Base-by-base conservation (phyloP, 257 asterid species). In the Petunia axillaris region DNA sequence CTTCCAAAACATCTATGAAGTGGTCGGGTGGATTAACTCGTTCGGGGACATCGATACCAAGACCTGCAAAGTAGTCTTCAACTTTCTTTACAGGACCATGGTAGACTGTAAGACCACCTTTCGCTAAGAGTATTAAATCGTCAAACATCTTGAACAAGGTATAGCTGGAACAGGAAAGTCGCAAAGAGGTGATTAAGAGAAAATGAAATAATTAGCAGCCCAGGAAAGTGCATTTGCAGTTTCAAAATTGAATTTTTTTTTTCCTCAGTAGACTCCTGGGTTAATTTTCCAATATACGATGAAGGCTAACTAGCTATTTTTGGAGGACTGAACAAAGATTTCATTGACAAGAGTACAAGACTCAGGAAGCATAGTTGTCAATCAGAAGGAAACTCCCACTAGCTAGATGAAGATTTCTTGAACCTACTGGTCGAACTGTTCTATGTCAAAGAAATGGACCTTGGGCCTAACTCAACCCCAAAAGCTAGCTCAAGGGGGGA, bases 11-110 rank as follows among this genome's bases (percentile, higher is more conserved):
- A 82, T 95, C 99, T 52, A 93, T 93, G 75, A 82, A 95, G 83
- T 95, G 86, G 84, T 95, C 99, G 0, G 98, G 98, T 39, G 99
- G 99, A 88, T 95, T 95, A 76, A 95, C 87, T 54, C 93, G 97
- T 55, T 93, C 99, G 0, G 98, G 99, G 40, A 95, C 98, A 71
- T 76, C 79, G 58, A 95, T 87, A 2, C 86, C 93, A 25, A 87
- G 93, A 57, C 83, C 76, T 25, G 95, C 87, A 83, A 95, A 95
- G 89, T 95, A 93, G 65, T 92, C 94, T 75, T 93, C 99, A n/a
- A 93, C 98, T 65, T 95, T 93, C 84, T 82, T 83, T 52, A 90
- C 95, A 36, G 97, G 85, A 46, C 99, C 99, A 70, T 91, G 99
- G 84, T 95, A 95, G 43, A 83, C 98, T 10, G 89, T 87, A 48